Evolutionary conservation across 441 rosid genomes (phyloP), one percentile per base, ranked within the genome.

Genomic region (Gossypium trilobum): DNA sequence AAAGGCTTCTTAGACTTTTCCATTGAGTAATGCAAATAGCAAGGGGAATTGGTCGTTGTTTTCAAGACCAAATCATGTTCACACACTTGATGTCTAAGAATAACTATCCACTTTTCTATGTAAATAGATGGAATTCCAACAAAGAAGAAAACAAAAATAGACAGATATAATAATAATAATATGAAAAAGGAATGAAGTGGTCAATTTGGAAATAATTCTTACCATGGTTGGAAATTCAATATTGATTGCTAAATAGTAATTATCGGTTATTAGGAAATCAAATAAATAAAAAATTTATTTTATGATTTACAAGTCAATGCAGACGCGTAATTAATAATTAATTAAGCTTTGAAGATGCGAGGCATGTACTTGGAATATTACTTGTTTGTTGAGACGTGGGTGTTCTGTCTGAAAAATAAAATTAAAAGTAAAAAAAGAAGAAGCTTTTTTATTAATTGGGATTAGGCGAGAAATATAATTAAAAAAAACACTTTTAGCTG

Each of bases 361-460:
- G 50, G 57, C 57, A 67, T 48, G 55, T 25, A n/a, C 58, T 23
- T 67, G 58, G 20, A 67, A 67, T 67, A 48, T 67, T 48, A 25
- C 10, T 23, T n/a, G 10, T 64, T 2, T n/a, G 7, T 22, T 5
- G 0, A 42, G 54, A 64, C 17, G 56, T 44, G 36, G 19, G 16
- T 5, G 68, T 16, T 19, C 2, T 23, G 36, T 7, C 11, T 3
- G 1, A 17, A 46, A 44, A 22, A 10, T 3, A 64, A 42, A 42
- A 42, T 42, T 19, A 3, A 4, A 0, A 39, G 5, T 0, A 31
- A 31, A 61, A 2, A 0, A 8, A 1, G 9, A 10, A 57, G 0
- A 11, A 23, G 11, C 23, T 1, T 9, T 17, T 39, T 39, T 2
- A 17, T 9, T 4, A 4, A 16, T 64, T 64, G 39, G 10, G 54